phyloP scores from a whole-genome alignment of 169 alveolate species.

The Plasmodium vivax region DNA sequence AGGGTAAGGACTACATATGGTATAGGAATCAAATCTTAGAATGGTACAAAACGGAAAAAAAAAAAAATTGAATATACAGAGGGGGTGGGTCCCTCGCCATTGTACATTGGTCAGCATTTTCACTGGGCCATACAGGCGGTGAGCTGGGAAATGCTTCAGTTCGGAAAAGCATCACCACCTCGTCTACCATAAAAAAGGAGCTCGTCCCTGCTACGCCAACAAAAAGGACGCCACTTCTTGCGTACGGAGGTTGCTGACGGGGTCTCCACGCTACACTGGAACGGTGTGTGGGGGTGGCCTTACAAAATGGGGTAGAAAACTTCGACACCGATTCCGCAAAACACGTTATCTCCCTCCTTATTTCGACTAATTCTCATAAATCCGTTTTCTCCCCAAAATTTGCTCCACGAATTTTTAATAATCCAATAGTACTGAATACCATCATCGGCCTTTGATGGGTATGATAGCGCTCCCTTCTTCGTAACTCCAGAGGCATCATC shows the following conservation, averaged over 20 bases:
- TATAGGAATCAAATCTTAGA: neutral
- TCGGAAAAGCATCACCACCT: neutral
- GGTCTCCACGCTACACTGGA: neutral
- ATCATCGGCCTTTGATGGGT: neutral
- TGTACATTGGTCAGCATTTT: neutral
- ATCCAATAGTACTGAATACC: slow-evolving; percentile 83
- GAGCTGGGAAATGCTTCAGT: neutral
- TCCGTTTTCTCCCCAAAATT: slow-evolving; percentile 90
- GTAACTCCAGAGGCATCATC: neutral
- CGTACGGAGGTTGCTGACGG: neutral
- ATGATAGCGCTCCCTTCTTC: neutral
- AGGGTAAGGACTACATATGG: neutral
- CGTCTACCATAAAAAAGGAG: neutral
- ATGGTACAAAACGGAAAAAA: neutral
- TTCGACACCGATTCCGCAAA: slow-evolving; percentile 61
- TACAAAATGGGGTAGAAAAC: slow-evolving; percentile 56
- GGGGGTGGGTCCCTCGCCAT: neutral
- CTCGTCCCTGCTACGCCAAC: neutral
- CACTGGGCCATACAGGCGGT: neutral
- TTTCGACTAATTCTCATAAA: slow-evolving; percentile 81
- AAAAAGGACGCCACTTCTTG: neutral
- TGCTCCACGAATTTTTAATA: slow-evolving; percentile 90
- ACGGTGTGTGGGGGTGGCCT: neutral
- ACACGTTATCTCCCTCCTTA: slow-evolving; percentile 39
- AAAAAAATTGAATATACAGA: neutral